A percentile compares a stretch with the other conserved stretches of the same genome.
These are phyloP conservation scores for Cladophialophora chaetospira DNA, from an alignment of 2,329 filamentous ascomycete species.

Conservation along the genomic window DNA sequence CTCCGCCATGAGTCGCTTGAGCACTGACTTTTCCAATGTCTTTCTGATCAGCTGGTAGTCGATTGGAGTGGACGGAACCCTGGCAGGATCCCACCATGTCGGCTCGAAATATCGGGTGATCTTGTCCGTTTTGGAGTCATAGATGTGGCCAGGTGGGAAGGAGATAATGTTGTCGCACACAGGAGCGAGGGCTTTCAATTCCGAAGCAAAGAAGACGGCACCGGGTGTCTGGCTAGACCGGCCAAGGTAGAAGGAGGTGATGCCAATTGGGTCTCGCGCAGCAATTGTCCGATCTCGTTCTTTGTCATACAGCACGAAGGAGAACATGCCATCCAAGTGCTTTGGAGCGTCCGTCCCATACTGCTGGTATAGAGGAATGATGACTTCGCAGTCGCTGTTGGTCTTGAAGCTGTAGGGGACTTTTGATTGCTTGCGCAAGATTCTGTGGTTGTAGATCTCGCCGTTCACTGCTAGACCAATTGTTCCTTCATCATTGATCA, in stretches of 20 bases:
- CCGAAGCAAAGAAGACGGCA: conserved; percentile 92
- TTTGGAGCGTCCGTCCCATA: conserved; percentile 90
- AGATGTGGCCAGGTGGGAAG: conserved; percentile 94
- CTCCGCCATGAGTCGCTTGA: conserved; percentile 97
- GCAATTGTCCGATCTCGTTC: conserved; percentile 88
- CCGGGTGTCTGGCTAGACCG: conserved; percentile 80
- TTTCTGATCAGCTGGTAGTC: conserved; percentile 81
- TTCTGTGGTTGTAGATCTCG: conserved; percentile 99
- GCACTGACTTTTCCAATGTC: conserved; percentile 84
- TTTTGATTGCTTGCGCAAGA: conserved; percentile 84
- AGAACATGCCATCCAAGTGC: conserved; percentile 98
- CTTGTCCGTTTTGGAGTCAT: conserved; percentile 87
- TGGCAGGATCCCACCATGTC: conserved; percentile 83
- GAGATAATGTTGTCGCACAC: conserved; percentile 94
- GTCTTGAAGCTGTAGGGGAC: conserved; percentile 95
- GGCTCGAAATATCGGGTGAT: conserved; percentile 89
- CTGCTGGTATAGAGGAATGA: conserved; percentile 96
- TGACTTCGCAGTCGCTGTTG: conserved; percentile 96
- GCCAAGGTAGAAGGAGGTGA: conserved; percentile 97
- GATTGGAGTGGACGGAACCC: conserved; percentile 75
- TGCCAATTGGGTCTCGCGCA: conserved; percentile 92
- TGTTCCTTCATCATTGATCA: conserved; percentile 85
- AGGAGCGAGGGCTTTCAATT: conserved; percentile 88
- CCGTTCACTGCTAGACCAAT: conserved; percentile 96
- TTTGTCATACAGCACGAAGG: conserved; percentile 97